Conservation (phyloP, 768 basidiomycete species). For the Boletellus emodensis region DNA sequence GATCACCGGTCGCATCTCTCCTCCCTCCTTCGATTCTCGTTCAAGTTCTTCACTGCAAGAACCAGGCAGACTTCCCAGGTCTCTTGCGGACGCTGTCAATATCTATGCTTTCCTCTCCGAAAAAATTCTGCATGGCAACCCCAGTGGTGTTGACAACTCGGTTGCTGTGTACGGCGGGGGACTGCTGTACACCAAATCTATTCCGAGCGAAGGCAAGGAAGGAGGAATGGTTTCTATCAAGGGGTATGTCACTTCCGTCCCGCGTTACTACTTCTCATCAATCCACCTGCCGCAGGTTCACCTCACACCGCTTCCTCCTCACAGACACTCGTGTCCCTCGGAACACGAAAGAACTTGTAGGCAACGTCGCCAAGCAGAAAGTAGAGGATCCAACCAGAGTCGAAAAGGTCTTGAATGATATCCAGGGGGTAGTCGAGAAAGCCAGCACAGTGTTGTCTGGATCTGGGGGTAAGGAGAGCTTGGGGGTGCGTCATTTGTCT, state of each 20-base stretch:
- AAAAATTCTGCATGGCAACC: constrained; percentile 95
- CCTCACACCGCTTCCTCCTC: constrained; percentile 83
- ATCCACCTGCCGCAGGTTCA: constrained; percentile 57
- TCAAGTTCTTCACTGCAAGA: constrained; percentile 30
- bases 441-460: constrained; percentile 73
- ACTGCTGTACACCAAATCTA: constrained; percentile 76
- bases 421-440: constrained; percentile 83
- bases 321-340: constrained; percentile 92
- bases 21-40: constrained; percentile 29
- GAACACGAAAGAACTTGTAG: constrained; percentile 92
- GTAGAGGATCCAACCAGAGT: constrained; percentile 82
- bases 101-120: constrained; percentile 92
- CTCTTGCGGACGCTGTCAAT: constrained; percentile 78
- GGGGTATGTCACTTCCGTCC: constrained; percentile 52
- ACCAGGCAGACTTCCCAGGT: constrained; percentile 55
- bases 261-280: constrained; percentile 2
- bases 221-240: constrained; percentile 82
- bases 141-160: constrained; percentile 96
- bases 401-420: constrained; percentile 68
- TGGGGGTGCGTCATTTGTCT: constrained; percentile 50
- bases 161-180: constrained; percentile 92
- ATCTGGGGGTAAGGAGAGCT: constrained; percentile 12
- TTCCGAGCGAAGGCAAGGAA: constrained; percentile 54
- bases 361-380: constrained; percentile 77
- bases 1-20: constrained; percentile 61